A percentile compares a stretch with the other conserved stretches of the same genome.
These are phyloP conservation scores for Dispira simplex DNA, from an alignment of 192 early-diverging fungal genomes.

Conservation along the genomic window DNA sequence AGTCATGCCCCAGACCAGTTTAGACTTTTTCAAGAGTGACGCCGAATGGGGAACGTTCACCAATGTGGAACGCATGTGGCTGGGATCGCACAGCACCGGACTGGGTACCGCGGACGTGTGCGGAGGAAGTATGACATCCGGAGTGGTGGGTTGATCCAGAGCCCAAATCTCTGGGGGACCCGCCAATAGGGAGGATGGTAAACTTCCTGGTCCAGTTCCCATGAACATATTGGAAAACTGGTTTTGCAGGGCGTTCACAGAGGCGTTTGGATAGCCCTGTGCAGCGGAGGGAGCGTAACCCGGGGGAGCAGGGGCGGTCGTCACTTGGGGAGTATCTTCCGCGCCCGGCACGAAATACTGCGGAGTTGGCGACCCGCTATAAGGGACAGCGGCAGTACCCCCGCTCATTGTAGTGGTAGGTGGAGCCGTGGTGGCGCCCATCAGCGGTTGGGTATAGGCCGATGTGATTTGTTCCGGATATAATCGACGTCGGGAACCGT, in stretches of 20 bases:
- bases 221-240: constrained; percentile 23
- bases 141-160: constrained; percentile 22
- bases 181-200: constrained; percentile 20
- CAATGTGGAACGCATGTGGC: constrained; percentile 80
- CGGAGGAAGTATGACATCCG: constrained; percentile 21
- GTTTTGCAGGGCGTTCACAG: constrained; percentile 20
- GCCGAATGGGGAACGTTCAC: constrained; percentile 74
- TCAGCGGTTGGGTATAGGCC: constrained; percentile 14
- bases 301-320: constrained; percentile 11
- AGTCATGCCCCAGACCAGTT: constrained; percentile 72
- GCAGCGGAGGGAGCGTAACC: constrained; percentile 5
- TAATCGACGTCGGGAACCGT: constrained; percentile 15
- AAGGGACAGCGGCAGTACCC: constrained; percentile 5
- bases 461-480: constrained; percentile 22
- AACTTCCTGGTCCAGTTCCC: constrained; percentile 16
- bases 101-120: constrained; percentile 22
- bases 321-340: background rate
- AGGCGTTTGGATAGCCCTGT: constrained; percentile 10
- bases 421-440: constrained; percentile 15
- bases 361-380: background rate
- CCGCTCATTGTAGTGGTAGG: constrained; percentile 9
- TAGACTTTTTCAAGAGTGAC: constrained; percentile 60
- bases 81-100: constrained; percentile 64
- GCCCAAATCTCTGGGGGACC: constrained; percentile 22
- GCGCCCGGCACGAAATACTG: constrained; percentile 28